Evolutionary conservation across 305 asterid species (phyloP), one percentile per base, ranked within the genome.

Genomic region (Solanum hybrid): DNA sequence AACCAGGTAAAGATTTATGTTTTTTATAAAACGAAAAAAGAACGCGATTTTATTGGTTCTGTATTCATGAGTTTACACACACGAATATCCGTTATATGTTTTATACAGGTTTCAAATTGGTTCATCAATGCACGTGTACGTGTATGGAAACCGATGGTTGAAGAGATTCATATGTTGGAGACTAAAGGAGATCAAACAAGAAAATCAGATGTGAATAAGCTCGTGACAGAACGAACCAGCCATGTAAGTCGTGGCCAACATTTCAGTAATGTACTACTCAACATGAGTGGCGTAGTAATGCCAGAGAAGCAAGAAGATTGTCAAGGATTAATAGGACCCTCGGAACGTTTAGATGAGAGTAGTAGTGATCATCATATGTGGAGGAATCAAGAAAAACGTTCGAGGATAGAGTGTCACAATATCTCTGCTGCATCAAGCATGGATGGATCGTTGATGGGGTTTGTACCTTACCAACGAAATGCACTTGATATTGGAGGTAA

Each of bases 121-220:
- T 96, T 95, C 71, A 96, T 96, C 90, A 96, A 95, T 17, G 98
- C 98, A 0, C 96, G 98, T 3, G 98, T 96, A 46, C 97, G 98
- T 22, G 93, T 96, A 14, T 96, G 98, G 98, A 96, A 96, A 87
- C 98, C 98, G 0, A 96, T 96, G 98, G 97, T 96, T 11, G 98
- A 96, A 89, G 98, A 96, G 88, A 95, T 96, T 37, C 97, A 96
- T 94, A 93, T 90, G 92, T 94, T 95, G 32, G 99, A 96, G 79
- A 93, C 96, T 4, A 94, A 94, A 92, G 96, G 87, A 27, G 87
- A 81, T 80, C 94, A 91, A 85, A 35, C 89, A 2, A 87, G 88
- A 46, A 91, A 90, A 46, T 64, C 82, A 0, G 88, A 88, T 1
- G 92, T 79, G 37, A 92, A 22, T 5, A 78, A 89, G 37, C 31